These are phyloP conservation scores for Aspergillus transmontanensis DNA, from an alignment of 2,329 filamentous ascomycete species.

Conservation along the genomic window DNA sequence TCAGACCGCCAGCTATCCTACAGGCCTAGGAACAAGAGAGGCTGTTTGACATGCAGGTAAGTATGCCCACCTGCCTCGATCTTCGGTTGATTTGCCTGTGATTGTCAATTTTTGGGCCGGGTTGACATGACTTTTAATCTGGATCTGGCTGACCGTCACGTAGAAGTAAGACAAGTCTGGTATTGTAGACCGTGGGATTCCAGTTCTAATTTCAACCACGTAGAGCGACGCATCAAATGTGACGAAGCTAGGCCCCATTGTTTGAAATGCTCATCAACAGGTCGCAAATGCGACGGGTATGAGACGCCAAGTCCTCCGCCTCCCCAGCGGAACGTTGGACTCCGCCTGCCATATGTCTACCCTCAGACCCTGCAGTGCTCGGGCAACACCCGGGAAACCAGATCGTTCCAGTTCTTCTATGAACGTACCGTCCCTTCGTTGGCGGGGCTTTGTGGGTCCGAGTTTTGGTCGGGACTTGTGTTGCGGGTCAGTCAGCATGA, in stretches of 20 bases:
- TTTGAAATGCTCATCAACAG: conserved; percentile 32
- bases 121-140: not conserved
- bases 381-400: not conserved
- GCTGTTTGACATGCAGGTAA: not conserved
- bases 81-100: not conserved
- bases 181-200: not conserved
- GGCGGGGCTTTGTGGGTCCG: conserved; percentile 21
- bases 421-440: not conserved
- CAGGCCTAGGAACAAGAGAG: not conserved
- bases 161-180: not conserved
- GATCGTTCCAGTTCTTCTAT: not conserved
- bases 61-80: not conserved
- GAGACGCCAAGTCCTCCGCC: conserved; percentile 5
- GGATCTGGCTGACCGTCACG: not conserved
- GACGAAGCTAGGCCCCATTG: conserved; percentile 35
- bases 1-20: not conserved
- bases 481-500: conserved; percentile 30
- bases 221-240: conserved; percentile 35
- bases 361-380: not conserved
- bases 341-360: not conserved
- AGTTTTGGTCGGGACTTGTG: conserved; percentile 29
- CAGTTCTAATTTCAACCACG: not conserved
- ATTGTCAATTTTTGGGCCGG: not conserved
- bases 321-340: not conserved
- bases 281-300: conserved; percentile 37